Evolutionary conservation across 2,329 filamentous ascomycete species (phyloP), one percentile per base, ranked within the genome.

Genomic region (Sporothrix variecibatus): DNA sequence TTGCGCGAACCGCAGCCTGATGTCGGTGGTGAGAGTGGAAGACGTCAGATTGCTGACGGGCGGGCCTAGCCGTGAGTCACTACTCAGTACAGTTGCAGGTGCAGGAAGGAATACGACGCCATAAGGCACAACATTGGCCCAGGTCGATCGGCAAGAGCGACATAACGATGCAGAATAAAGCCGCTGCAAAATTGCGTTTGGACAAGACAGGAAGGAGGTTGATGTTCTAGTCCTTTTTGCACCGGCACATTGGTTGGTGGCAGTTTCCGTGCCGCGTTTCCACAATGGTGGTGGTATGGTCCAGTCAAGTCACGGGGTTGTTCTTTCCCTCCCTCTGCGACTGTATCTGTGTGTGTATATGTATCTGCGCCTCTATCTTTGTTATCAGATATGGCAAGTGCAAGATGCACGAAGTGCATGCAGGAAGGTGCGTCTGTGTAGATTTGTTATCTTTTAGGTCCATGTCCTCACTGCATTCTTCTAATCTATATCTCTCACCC

Each of bases 191-290:
- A 20, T 1, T 26, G 62, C 62, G 23, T 67, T 60, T 67, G 40
- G 62, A 46, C 62, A 20, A 67, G 38, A 46, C 38, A 46, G 62
- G 60, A 67, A 67, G 62, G 38, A 65, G 62, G 62, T 20, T 67
- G 38, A 64, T 5, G 20, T 40, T 62, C 58, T 62, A 34, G 58
- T 40, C 31, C 0, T n/a, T 62, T n/a, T 64, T 20, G 3, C 26
- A n/a, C 12, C n/a, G 60, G 9, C 60, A n/a, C 56, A 49, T 49
- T 49, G 43, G 43, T 49, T 17, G 43, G 43, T 49, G 26, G 60
- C 9, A 43, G 60, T 64, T 40, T 40, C 60, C 34, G 20, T 43
- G 8, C 1, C 23, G 2, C 15, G 15, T 20, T 15, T 49, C 60
- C 60, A 64, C 60, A 23, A n/a, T 20, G 8, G 31, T 58, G 26